phyloP scores from a whole-genome alignment of 768 basidiomycete genomes.

The Mycena galopus region DNA sequence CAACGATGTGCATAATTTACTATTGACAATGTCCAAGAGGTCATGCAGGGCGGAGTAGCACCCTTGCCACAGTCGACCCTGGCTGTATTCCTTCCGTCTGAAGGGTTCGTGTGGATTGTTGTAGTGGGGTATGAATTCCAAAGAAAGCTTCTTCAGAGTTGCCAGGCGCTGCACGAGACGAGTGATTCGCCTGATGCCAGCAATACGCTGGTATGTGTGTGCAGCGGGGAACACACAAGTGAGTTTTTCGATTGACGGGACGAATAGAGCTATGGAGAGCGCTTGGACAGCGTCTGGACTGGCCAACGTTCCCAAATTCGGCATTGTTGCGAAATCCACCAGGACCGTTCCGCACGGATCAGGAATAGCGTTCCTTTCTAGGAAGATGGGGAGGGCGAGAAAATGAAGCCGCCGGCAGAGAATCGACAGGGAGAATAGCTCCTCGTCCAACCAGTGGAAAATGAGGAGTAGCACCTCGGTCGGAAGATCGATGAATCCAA shows the following conservation, averaged over 20 bases:
- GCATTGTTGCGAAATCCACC: not conserved
- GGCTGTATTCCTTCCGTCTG: no score
- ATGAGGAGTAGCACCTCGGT: conserved; percentile 14
- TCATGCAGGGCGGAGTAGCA: conserved; percentile 4
- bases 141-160: not conserved
- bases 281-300: not conserved
- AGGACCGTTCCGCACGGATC: not conserved
- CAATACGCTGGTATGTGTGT: not conserved
- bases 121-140: not conserved
- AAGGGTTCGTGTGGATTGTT: not conserved
- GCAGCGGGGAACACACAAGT: not conserved
- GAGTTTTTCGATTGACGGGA: conserved; percentile 17
- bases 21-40: not conserved
- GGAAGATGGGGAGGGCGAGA: conserved; percentile 22
- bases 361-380: not conserved
- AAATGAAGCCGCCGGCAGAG: conserved; percentile 23
- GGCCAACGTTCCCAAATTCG: no score
- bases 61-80: not conserved
- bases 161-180: conserved; percentile 7
- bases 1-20: conserved; percentile 10
- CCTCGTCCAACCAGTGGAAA: not conserved
- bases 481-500: conserved; percentile 3
- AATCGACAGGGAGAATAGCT: conserved; percentile 3
- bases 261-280: conserved; percentile 12
- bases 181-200: not conserved